Evolutionary conservation across 148 eudicot genomes (phyloP).

Genomic region (Mesembryanthemum crystallinum): DNA sequence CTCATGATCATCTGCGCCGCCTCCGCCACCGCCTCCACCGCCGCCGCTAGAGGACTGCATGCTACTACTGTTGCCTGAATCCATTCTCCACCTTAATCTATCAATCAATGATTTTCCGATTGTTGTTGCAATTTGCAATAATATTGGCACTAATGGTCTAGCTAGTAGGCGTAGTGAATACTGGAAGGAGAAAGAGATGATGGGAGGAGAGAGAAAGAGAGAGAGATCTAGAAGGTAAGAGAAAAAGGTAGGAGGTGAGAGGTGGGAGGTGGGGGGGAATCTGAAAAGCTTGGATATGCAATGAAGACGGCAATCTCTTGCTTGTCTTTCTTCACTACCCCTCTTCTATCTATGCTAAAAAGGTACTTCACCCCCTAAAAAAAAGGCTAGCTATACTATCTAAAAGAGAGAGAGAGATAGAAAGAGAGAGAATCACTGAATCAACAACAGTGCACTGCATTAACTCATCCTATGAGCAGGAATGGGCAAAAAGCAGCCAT

Average conservation of each 20-base stretch:
- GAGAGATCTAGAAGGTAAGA: background rate
- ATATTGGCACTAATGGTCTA: background rate
- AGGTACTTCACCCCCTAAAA: background rate
- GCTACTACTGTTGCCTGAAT: slow-evolving; percentile 72
- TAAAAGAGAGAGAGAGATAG: background rate
- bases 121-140: no score
- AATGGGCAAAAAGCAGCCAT: no score
- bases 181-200: background rate
- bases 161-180: no score
- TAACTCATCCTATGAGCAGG: background rate
- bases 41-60: slow-evolving; percentile 67
- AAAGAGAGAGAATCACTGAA: no score
- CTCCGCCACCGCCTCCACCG: slow-evolving; percentile 22
- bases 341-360: background rate
- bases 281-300: slow-evolving; percentile 28
- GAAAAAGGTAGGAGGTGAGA: background rate
- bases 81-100: slow-evolving; percentile 34
- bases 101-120: background rate
- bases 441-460: slow-evolving; percentile 11
- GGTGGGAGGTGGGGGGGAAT: background rate
- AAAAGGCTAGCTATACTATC: background rate
- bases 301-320: slow-evolving; percentile 20
- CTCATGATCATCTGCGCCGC: slow-evolving; percentile 47
- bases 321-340: slow-evolving; percentile 23
- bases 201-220: background rate